Percentiles rank a stretch among this genome's conserved stretches.
Evolutionary conservation across 306 rosid genomes (phyloP).

Genomic region (Ceratonia siliqua): DNA sequence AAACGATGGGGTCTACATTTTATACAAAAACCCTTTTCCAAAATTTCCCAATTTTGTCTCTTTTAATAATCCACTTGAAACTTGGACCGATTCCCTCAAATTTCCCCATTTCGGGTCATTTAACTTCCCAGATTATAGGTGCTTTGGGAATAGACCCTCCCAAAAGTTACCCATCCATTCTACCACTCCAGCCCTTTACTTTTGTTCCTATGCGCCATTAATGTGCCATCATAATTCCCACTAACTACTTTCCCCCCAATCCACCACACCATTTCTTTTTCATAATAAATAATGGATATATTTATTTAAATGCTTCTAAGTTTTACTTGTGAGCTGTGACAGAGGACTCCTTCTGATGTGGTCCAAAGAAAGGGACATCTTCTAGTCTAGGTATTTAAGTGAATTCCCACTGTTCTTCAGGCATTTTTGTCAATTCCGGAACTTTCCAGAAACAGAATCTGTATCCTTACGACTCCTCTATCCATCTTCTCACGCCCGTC

Average conservation of each 20-base stretch:
- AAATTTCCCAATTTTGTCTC: slow-evolving; percentile 2
- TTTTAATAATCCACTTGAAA: background rate
- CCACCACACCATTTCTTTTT: background rate
- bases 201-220: slow-evolving; percentile 15
- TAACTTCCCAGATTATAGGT: slow-evolving; percentile 7
- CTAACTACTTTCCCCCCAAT: background rate
- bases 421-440: slow-evolving; percentile 33
- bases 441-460: slow-evolving; percentile 48
- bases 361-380: slow-evolving; percentile 41
- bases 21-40: slow-evolving; percentile 25
- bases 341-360: slow-evolving; percentile 9
- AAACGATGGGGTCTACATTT: slow-evolving; percentile 25
- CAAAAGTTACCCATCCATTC: background rate
- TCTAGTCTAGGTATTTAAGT: slow-evolving; percentile 34
- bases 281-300: too few species aligned
- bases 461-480: slow-evolving; percentile 13
- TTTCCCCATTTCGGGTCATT: background rate
- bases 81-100: background rate
- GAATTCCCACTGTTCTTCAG: slow-evolving; percentile 27
- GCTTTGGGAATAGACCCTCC: slow-evolving; percentile 1
- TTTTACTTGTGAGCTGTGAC: background rate
- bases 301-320: background rate
- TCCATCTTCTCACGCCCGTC: background rate
- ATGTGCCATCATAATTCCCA: slow-evolving; percentile 27
- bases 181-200: background rate